Base-by-base conservation (phyloP, 345 rosid species). In the Aethionema arabicum region DNA sequence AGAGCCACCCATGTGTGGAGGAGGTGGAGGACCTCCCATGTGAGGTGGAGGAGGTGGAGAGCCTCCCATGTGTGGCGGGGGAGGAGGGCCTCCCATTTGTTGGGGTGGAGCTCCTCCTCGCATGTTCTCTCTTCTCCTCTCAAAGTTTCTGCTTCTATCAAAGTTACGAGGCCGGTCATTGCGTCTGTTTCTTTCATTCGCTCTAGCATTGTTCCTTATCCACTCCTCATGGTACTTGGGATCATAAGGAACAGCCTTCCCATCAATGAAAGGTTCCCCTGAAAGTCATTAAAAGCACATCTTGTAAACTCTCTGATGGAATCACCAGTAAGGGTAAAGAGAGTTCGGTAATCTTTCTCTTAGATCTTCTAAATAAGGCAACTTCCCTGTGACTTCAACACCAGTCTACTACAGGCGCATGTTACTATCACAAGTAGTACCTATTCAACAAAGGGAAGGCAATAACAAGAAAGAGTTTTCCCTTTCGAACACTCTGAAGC, bases 221-320 rank as follows among this genome's bases (percentile, higher is more conserved):
- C 96, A 88, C 66, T 88, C 92, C 69, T 83, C 92, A 30, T 85
- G 90, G 57, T 85, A 85, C 76, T 85, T 88, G 5, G 85, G 86
- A 46, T 88, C 92, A 70, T 88, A 85, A 0, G 92, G 96, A 56
- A 85, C 92, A 36, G 96, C 96, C 76, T 79, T 61, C 56, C 96
- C 96, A 32, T 88, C 74, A 51, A 88, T 83, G 61, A 85, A 87
- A 33, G 95, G 95, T 52, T 87, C 95, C 6, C 95, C 91, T 85
- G 71, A 4, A 61, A 32, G 21, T 42, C 47, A 40, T 36, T n/a
- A n/a, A n/a, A n/a, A 1, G 21, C 7, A 7, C 31, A 48, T 47
- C 36, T 62, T 55, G 3, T 56, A 7, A 53, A 44, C 29, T 12
- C 11, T 11, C 0, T 2, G 15, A 9, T 2, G 7, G 4, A 42